Conservation (phyloP, 371 early-diverging fungal genomes). For the Thermomucor indicae-seudaticae region DNA sequence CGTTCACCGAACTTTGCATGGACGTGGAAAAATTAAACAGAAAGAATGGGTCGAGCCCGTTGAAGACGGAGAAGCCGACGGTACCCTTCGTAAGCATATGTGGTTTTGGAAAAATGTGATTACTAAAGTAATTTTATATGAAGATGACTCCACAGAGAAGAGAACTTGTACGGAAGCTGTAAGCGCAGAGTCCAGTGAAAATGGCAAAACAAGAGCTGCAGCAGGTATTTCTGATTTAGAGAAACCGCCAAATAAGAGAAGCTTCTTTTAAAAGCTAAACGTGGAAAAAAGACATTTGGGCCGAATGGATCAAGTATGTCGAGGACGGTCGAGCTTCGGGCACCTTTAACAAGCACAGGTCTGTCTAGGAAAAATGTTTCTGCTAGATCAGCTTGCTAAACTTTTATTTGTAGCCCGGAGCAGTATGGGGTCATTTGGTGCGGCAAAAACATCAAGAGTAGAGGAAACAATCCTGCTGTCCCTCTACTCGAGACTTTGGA, state of each 20-base stretch:
- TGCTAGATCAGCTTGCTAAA: not conserved
- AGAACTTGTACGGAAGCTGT: not conserved
- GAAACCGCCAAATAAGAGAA: not conserved
- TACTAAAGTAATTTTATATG: not conserved
- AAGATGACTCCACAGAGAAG: too few relatives aligned
- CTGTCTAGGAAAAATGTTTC: not conserved
- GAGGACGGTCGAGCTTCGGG: not conserved
- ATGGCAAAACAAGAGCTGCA: not conserved
- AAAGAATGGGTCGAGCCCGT: not conserved
- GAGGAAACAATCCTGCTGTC: not conserved
- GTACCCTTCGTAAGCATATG: not conserved
- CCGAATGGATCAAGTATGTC: not conserved
- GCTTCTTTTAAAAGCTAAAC: not conserved
- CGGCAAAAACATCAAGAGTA: not conserved
- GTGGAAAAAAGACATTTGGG: not conserved
- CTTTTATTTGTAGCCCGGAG: not conserved
- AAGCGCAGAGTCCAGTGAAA: not conserved
- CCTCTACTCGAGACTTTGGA: not conserved
- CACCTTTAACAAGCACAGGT: not conserved
- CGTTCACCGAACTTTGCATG: too few relatives aligned
- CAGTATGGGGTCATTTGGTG: not conserved
- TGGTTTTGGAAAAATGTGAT: not conserved
- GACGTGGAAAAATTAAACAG: not conserved
- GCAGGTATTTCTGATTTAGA: not conserved
- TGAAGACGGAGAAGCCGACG: not conserved